A percentile compares a stretch with the other conserved stretches of the same genome.
Conservation (phyloP, 257 asterid species). For the Parsonsia alboflavescens region DNA sequence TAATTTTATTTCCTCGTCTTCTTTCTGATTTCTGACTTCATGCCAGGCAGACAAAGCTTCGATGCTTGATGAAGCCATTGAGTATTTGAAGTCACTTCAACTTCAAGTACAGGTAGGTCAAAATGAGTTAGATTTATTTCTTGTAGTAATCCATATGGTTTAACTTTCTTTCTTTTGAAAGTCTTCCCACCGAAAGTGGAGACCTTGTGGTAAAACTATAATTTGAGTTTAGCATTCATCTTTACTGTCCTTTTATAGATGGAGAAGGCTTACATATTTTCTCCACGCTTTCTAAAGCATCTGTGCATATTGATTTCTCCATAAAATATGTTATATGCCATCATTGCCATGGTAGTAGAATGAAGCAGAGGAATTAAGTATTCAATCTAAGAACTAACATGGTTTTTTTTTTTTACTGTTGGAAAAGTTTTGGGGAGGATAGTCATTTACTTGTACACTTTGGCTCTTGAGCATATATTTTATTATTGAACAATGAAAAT, state of each 20-base stretch:
- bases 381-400: not conserved
- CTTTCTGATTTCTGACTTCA: conserved; percentile 5
- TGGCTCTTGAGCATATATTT: not conserved
- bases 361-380: not conserved
- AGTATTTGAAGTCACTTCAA: conserved; percentile 91
- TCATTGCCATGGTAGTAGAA: not conserved
- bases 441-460: not conserved
- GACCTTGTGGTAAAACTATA: too few species aligned
- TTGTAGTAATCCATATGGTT: not conserved
- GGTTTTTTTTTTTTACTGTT: not conserved
- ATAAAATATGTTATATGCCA: not conserved
- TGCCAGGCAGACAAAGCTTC: conserved; percentile 95
- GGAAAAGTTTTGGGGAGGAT: not conserved
- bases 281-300: not conserved
- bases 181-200: not conserved
- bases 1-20: not conserved
- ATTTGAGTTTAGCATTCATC: not conserved
- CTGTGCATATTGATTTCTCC: not conserved
- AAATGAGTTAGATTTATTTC: conserved; percentile 10
- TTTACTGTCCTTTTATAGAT: not conserved
- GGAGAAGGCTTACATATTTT: not conserved
- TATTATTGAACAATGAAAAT: not conserved
- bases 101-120: conserved; percentile 87
- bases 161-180: not conserved
- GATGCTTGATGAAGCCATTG: conserved; percentile 98